phyloP scores from a whole-genome alignment of 345 rosid genomes.

The Turnera subulata region DNA sequence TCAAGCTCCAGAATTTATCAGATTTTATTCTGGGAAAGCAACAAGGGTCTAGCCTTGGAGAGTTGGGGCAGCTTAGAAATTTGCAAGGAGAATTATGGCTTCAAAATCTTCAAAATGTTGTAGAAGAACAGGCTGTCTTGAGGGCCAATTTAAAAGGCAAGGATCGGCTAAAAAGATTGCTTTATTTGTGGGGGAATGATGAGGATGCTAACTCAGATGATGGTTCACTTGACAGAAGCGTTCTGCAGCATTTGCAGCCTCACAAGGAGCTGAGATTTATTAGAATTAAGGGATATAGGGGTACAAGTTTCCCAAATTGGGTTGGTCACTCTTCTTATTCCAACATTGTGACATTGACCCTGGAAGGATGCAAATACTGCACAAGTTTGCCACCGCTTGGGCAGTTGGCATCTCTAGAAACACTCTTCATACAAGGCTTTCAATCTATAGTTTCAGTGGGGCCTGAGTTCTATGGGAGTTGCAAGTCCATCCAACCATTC shows the following conservation, averaged over 20 bases:
- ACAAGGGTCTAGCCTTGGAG: constrained; percentile 5
- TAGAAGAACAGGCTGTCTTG: background rate
- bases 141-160: constrained; percentile 1
- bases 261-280: background rate
- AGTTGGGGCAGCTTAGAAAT: background rate
- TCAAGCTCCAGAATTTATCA: background rate
- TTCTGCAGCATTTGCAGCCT: constrained; percentile 3
- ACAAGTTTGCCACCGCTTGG: constrained; percentile 12
- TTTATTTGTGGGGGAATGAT: background rate
- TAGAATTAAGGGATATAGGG: background rate
- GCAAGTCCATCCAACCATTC: background rate
- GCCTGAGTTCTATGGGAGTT: constrained; percentile 1
- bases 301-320: constrained; percentile 8
- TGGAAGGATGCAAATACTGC: constrained; percentile 2
- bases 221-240: background rate
- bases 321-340: constrained; percentile 1
- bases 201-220: constrained; percentile 1
- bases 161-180: background rate
- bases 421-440: background rate
- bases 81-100: background rate
- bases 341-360: background rate
- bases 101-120: background rate
- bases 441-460: background rate
- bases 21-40: constrained; percentile 2
- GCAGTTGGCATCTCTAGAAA: constrained; percentile 5